These are phyloP conservation scores for Populus simonii DNA, from an alignment of 345 rosid genomes.

Conservation along the genomic window DNA sequence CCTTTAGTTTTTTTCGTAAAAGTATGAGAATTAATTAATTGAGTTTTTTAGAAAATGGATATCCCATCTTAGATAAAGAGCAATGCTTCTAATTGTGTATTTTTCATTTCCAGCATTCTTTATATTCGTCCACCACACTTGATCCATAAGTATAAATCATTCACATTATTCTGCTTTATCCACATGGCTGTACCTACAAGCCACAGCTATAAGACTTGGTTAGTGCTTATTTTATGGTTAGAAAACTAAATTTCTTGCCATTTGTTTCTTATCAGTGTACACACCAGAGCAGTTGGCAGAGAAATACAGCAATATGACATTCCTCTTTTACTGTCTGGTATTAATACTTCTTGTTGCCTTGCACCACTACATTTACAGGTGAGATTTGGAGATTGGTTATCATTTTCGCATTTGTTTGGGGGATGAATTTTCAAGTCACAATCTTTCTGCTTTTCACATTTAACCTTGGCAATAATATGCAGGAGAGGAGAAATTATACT, in stretches of 20 bases:
- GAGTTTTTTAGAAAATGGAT: background rate
- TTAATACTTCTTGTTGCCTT: slow-evolving; percentile 63
- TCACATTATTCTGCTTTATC: background rate
- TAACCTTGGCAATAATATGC: slow-evolving; percentile 18
- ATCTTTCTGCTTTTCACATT: background rate
- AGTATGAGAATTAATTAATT: background rate
- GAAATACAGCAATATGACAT: slow-evolving; percentile 80
- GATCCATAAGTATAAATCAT: background rate
- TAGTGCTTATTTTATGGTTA: background rate
- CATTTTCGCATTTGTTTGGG: background rate
- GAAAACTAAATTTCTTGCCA: background rate
- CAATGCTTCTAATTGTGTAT: background rate
- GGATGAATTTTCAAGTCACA: background rate
- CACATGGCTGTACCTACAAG: background rate
- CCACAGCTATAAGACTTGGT: no score
- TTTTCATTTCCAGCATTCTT: no score
- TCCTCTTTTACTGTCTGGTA: slow-evolving; percentile 77
- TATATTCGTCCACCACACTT: no score
- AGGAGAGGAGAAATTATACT: slow-evolving; percentile 88
- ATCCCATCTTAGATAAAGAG: no score
- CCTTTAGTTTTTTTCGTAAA: background rate
- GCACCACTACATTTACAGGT: slow-evolving; percentile 80
- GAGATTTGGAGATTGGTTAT: slow-evolving; percentile 13
- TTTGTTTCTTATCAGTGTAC: slow-evolving; percentile 57
- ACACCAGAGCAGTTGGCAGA: slow-evolving; percentile 95